Evolutionary conservation across 2,329 filamentous ascomycete genomes (phyloP), one percentile per base, ranked within the genome.

Genomic region (Colletotrichum sp.): DNA sequence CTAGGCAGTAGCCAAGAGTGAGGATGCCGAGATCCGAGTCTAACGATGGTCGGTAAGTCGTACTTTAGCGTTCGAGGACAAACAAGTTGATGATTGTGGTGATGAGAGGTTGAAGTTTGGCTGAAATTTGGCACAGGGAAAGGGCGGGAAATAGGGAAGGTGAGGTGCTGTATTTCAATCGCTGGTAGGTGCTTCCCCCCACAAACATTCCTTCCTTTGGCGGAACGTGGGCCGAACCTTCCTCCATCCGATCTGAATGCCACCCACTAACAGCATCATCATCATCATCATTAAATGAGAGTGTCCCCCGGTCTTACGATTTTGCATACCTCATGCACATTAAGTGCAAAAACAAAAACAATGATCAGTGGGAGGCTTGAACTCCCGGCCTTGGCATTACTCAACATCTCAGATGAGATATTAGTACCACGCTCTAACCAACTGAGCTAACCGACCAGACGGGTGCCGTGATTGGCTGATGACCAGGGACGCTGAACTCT

Each of bases 351-450:
- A 16, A 32, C 4, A 28, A 61, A 73, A 68, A 48, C 1, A 3
- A 4, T 75, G 73, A 75, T 75, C 73, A 75, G 73, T 75, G 73
- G 73, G 73, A 75, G 73, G 73, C 73, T 75, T 75, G 73, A 75
- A 75, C 73, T 75, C 73, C 73, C 73, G 73, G 64, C 73, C 73
- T 75, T 75, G 73, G 73, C 73, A 75, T 75, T 65, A 75, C 69
- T 8, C 12, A 52, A 75, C 26, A 73, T 64, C 43, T 32, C 56
- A 6, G 64, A 7, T 75, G 34, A 58, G 34, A 67, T 75, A 75
- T 75, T 75, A 75, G 73, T 75, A 75, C 73, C 73, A 75, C 73
- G 73, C 73, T 75, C 73, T 75, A 72, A 75, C 73, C 73, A 75
- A 75, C 73, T 75, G 73, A 75, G 69, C 73, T 75, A 75, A 75